These are phyloP conservation scores for Trichocladium antarcticum DNA, from an alignment of 495 filamentous ascomycete species.

Conservation along the genomic window DNA sequence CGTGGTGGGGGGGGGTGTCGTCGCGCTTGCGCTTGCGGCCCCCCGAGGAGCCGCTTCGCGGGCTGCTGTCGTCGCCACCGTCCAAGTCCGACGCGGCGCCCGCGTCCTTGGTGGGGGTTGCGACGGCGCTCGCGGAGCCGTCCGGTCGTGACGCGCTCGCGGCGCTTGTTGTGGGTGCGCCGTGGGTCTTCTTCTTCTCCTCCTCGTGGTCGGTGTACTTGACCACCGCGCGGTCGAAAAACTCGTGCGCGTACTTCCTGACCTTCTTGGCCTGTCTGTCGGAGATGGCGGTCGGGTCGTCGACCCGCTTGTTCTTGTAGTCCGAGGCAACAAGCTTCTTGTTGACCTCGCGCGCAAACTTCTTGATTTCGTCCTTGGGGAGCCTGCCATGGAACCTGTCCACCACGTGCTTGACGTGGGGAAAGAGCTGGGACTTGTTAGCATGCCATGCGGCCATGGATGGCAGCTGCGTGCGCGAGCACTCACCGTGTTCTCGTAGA, in stretches of 20 bases:
- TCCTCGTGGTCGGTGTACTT: conserved; percentile 64
- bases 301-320: conserved; percentile 74
- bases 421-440: conserved; percentile 52
- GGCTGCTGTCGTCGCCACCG: conserved; percentile 24
- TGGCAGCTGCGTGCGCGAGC: background rate
- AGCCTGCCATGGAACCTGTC: conserved; percentile 77
- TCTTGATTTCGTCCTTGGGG: conserved; percentile 77
- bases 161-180: conserved; percentile 19
- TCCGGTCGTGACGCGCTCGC: conserved; percentile 12
- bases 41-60: conserved; percentile 2
- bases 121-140: conserved; percentile 7
- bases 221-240: conserved; percentile 69
- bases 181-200: conserved; percentile 46
- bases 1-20: conserved; percentile 26
- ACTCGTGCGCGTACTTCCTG: conserved; percentile 69
- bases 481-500: conserved; percentile 83
- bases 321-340: conserved; percentile 84
- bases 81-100: conserved; percentile 26
- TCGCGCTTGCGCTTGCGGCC: conserved; percentile 55
- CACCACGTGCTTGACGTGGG: conserved; percentile 71
- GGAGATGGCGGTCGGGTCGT: conserved; percentile 64
- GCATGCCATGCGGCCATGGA: conserved; percentile 1
- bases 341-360: conserved; percentile 72
- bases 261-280: conserved; percentile 69
- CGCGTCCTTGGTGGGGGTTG: conserved; percentile 23